Evolutionary conservation across 495 filamentous ascomycete species (phyloP).

Genomic region (Lasiosphaeria ovina): DNA sequence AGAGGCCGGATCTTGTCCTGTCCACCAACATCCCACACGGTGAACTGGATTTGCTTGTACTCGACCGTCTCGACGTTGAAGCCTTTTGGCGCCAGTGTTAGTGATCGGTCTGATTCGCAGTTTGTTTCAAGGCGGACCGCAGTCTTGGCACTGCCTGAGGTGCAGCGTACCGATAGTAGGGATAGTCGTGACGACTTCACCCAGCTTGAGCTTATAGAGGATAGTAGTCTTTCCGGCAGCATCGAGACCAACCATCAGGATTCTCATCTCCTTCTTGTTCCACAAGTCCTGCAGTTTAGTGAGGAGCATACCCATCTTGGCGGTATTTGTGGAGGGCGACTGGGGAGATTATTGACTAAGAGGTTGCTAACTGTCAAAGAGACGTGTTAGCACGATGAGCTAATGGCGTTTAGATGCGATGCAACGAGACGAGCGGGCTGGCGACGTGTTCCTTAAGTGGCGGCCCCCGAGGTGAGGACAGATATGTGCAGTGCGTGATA

Average conservation of each 20-base stretch:
- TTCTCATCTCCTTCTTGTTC: slow-evolving; percentile 99
- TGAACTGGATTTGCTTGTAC: slow-evolving; percentile 99
- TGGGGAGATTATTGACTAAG: slow-evolving; percentile 9
- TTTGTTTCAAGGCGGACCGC: neutral
- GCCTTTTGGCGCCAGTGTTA: slow-evolving; percentile 53
- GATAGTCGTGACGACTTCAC: slow-evolving; percentile 99
- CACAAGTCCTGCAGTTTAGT: slow-evolving; percentile 69
- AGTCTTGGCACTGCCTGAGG: neutral
- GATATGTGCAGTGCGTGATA: slow-evolving; percentile 11
- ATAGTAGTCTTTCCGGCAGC: slow-evolving; percentile 99
- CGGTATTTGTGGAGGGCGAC: slow-evolving; percentile 19
- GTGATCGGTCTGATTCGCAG: slow-evolving; percentile 7
- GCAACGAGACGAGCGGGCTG: slow-evolving; percentile 7
- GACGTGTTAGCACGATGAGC: slow-evolving; percentile 15
- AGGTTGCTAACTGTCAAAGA: slow-evolving; percentile 17
- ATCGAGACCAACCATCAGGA: slow-evolving; percentile 99
- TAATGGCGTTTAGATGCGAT: slow-evolving; percentile 5
- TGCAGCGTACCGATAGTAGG: slow-evolving; percentile 90
- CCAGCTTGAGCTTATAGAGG: slow-evolving; percentile 99
- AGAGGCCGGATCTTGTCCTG: slow-evolving; percentile 99
- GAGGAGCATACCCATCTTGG: slow-evolving; percentile 34
- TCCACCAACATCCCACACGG: slow-evolving; percentile 99
- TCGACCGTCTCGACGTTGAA: slow-evolving; percentile 99
- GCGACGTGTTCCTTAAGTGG: slow-evolving; percentile 1
- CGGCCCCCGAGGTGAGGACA: slow-evolving; percentile 1